Base-by-base conservation (phyloP, 257 asterid species). In the Cinchona pubescens region DNA sequence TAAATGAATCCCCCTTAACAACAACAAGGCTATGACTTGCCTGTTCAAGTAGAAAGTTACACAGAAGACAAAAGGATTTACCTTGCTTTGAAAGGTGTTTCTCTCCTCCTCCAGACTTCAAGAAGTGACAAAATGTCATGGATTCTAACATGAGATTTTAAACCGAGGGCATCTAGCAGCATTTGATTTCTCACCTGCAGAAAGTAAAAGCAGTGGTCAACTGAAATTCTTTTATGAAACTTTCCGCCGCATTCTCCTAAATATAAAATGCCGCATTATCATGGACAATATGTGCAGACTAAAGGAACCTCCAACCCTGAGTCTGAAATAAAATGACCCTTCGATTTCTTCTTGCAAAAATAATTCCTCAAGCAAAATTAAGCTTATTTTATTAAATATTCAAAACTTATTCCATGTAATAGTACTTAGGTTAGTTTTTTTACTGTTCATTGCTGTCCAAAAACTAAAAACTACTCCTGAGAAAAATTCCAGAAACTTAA, bases 181-280 rank as follows among this genome's bases (percentile, higher is more conserved):
- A 88, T 90, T 82, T 86, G 88, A 81, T 86, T 90, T 82, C 70
- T 86, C 77, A 92, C 94, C 97, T 92, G 87, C 75, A 19, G 27
- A 55, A 11, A 42, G 55, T 27, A 55, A 71, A 71, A 11, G 25
- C 8, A 6, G 59, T 51, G 5, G 1, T 51, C 2, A 19, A 51
- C 21, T 0, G 10, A 46, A 46, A 51, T n/a, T 18, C 5, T 49
- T 49, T 16, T 18, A 19, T 19, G 59, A 6, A 21, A 5, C 25
- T 51, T 2, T 27, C 4, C 58, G 15, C 51, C 12, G 19, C 12
- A 51, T 5, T 18, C 7, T 19, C 59, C 59, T 19, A 19, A 18
- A 19, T 51, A 25, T 51, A 19, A 49, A 51, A 18, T 51, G 27
- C 59, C 1, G 58, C 25, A 51, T 51, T 18, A 51, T 21, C 59